phyloP scores from a whole-genome alignment of 768 basidiomycete species.

The Russula griseocarnosa region DNA sequence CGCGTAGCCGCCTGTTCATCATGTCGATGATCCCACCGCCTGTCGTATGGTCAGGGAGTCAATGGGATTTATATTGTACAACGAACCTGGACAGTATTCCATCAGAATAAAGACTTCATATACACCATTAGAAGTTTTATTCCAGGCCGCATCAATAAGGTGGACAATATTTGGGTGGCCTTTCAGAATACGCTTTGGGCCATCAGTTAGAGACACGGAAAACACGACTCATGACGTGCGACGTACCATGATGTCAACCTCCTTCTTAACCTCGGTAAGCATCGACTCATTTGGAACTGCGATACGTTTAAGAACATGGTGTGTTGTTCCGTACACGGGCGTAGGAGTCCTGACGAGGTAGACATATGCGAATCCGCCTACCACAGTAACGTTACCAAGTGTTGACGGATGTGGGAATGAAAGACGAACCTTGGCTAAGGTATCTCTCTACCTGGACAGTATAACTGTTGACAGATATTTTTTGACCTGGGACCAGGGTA shows the following conservation, averaged over 20 bases:
- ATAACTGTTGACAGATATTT: slow-evolving; percentile 85
- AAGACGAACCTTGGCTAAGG: slow-evolving; percentile 78
- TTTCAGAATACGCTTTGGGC: slow-evolving; percentile 70
- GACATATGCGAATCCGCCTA: slow-evolving; percentile 97
- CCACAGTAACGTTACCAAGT: slow-evolving; percentile 19
- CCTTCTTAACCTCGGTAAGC: slow-evolving; percentile 91
- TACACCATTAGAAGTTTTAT: slow-evolving; percentile 72
- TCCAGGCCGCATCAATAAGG: slow-evolving; percentile 93
- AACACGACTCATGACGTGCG: background rate
- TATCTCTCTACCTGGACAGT: slow-evolving; percentile 91
- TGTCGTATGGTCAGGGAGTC: slow-evolving; percentile 34
- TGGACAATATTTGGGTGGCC: slow-evolving; percentile 95
- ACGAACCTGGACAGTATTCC: slow-evolving; percentile 90
- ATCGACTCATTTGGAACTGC: slow-evolving; percentile 87
- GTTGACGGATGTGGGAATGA: slow-evolving; percentile 9
- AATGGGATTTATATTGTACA: background rate
- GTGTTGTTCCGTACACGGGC: slow-evolving; percentile 86
- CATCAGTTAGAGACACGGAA: slow-evolving; percentile 17
- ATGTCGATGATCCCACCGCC: slow-evolving; percentile 99
- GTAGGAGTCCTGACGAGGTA: slow-evolving; percentile 87
- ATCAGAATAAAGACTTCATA: slow-evolving; percentile 98
- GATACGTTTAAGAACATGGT: slow-evolving; percentile 96
- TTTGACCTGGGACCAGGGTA: slow-evolving; percentile 75
- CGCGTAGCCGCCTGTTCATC: slow-evolving; percentile 95
- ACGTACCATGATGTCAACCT: slow-evolving; percentile 97